Conservation (phyloP, 2,329 filamentous ascomycete species). For the Alternaria sp. region DNA sequence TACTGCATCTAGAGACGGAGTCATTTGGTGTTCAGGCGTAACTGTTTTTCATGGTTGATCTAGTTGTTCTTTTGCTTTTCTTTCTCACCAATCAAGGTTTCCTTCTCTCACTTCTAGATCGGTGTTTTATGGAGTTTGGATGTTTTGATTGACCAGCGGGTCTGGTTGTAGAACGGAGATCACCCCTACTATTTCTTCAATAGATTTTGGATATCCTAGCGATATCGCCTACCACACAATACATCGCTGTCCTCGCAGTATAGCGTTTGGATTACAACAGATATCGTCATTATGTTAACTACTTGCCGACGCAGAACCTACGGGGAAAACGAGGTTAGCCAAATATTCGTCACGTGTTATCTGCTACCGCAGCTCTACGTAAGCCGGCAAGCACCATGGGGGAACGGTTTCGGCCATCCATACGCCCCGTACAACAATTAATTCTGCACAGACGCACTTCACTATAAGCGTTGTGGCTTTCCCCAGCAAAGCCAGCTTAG, state of each 20-base stretch:
- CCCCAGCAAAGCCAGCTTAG: slow-evolving; percentile 9
- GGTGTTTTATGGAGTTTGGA: neutral
- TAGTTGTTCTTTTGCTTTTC: neutral
- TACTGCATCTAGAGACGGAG: slow-evolving; percentile 17
- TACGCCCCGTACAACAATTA: slow-evolving; percentile 12
- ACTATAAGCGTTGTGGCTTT: slow-evolving; percentile 38
- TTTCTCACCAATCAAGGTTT: neutral
- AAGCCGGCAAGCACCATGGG: slow-evolving; percentile 14
- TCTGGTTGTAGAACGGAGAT: slow-evolving; percentile 1
- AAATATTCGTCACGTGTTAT: neutral
- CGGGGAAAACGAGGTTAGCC: slow-evolving; percentile 13
- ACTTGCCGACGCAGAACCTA: slow-evolving; percentile 42
- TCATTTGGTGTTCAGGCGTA: slow-evolving; percentile 12
- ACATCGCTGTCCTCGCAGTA: neutral
- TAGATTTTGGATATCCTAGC: slow-evolving; percentile 1
- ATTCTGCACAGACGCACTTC: slow-evolving; percentile 9
- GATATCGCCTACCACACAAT: neutral
- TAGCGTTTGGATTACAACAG: neutral
- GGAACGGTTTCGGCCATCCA: slow-evolving; percentile 5
- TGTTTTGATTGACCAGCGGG: neutral
- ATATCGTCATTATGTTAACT: neutral
- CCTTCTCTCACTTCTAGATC: neutral
- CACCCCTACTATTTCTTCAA: neutral
- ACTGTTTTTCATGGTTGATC: neutral
- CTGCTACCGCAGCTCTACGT: slow-evolving; percentile 12